Conservation (phyloP, 495 filamentous ascomycete genomes). For the Hypoxylon fragiforme region DNA sequence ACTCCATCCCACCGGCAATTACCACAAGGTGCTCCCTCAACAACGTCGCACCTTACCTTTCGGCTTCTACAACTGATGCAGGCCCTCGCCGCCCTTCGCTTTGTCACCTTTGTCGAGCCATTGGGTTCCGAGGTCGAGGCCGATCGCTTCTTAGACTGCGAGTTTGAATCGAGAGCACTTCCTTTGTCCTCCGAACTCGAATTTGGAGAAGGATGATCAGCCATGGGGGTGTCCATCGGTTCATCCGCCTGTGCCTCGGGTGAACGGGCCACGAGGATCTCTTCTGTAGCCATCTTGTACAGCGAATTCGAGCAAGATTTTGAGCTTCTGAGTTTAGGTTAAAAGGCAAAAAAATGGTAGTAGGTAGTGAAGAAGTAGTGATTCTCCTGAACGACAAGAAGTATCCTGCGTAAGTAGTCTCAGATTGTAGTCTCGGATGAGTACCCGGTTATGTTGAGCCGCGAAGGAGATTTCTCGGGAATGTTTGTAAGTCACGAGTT, state of each 20-base stretch:
- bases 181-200: constrained; percentile 20
- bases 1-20: constrained; percentile 90
- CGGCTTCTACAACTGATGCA: constrained; percentile 84
- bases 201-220: constrained; percentile 17
- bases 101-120: constrained; percentile 49
- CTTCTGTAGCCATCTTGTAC: constrained; percentile 32
- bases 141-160: constrained; percentile 42
- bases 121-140: constrained; percentile 33
- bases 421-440: constrained; percentile 12
- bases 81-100: constrained; percentile 82
- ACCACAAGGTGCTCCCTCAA: constrained; percentile 83
- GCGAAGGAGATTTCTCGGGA: constrained; percentile 8
- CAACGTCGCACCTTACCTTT: constrained; percentile 94
- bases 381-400: neutral
- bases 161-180: constrained; percentile 25
- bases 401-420: constrained; percentile 3
- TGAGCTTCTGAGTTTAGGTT: neutral
- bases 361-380: no score
- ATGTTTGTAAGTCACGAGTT: constrained; percentile 19
- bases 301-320: constrained; percentile 5
- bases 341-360: neutral
- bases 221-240: constrained; percentile 18
- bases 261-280: constrained; percentile 26
- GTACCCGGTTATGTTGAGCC: no score
- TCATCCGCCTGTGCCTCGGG: constrained; percentile 30